Evolutionary conservation across 306 rosid genomes (phyloP).

Genomic region (Leucaena leucocephala): DNA sequence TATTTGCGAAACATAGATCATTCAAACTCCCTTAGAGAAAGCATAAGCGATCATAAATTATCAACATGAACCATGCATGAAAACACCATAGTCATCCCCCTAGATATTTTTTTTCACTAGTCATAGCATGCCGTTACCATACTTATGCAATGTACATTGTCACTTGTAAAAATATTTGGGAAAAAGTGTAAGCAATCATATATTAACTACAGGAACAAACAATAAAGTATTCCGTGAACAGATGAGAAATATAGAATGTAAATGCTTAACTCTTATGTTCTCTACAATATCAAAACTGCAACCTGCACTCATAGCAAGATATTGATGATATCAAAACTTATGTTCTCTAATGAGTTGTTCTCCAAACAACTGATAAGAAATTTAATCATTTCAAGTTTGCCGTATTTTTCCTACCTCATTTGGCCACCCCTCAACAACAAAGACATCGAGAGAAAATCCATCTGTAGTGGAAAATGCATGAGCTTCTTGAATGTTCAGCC

Average conservation of each 20-base stretch:
- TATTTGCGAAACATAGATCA: not conserved
- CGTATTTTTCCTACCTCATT: conserved; percentile 65
- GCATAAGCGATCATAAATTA: too few species aligned
- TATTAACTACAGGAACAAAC: conserved; percentile 27
- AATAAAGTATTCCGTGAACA: conserved; percentile 25
- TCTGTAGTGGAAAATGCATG: conserved; percentile 96
- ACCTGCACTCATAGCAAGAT: conserved; percentile 27
- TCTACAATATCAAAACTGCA: conserved; percentile 24
- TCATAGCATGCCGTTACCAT: not conserved
- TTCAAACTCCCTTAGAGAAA: not conserved
- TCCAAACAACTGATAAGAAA: conserved; percentile 27
- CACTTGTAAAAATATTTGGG: not conserved
- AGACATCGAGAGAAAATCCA: conserved; percentile 98
- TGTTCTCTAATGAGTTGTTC: not conserved
- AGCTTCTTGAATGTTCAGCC: conserved; percentile 98
- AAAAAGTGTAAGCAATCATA: conserved; percentile 22
- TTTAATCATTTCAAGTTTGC: conserved; percentile 31
- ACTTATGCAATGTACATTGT: not conserved
- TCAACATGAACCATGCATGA: too few species aligned
- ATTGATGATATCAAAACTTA: not conserved
- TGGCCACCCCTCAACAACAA: conserved; percentile 94
- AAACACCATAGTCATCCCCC: not conserved
- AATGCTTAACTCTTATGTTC: conserved; percentile 1
- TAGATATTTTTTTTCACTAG: not conserved
- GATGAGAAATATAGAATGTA: conserved; percentile 4